Evolutionary conservation across 2,329 filamentous ascomycete species (phyloP).

Genomic region (Colletotrichum sp.): DNA sequence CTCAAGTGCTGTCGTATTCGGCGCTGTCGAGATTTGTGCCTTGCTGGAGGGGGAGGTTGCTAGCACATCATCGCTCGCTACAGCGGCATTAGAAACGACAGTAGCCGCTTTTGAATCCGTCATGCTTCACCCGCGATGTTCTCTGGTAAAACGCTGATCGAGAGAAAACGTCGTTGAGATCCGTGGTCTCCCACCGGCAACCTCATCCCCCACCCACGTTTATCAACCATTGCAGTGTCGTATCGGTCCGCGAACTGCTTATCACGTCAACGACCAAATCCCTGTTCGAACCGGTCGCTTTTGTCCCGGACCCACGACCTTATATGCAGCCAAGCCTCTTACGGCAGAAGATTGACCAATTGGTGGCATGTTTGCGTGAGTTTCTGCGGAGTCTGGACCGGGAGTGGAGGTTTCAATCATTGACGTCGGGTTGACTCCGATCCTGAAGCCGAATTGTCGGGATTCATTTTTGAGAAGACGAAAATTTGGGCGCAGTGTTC

Average conservation of each 20-base stretch:
- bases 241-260: neutral
- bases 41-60: rapidly evolving
- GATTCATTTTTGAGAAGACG: neutral
- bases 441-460: neutral
- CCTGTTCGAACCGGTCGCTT: neutral
- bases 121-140: neutral
- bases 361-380: neutral
- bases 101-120: neutral
- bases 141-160: neutral
- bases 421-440: neutral
- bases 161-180: neutral
- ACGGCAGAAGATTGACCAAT: neutral
- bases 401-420: neutral
- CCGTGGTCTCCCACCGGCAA: neutral
- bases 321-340: neutral
- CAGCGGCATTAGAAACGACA: neutral
- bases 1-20: rapidly evolving
- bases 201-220: neutral
- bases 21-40: neutral
- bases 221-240: neutral
- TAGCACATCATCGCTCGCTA: neutral
- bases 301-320: neutral
- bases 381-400: neutral
- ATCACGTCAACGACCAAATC: neutral
- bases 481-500: too few relatives aligned